Evolutionary conservation across 208 protist species (phyloP).

Genomic region (Crithidia fasciculata): DNA sequence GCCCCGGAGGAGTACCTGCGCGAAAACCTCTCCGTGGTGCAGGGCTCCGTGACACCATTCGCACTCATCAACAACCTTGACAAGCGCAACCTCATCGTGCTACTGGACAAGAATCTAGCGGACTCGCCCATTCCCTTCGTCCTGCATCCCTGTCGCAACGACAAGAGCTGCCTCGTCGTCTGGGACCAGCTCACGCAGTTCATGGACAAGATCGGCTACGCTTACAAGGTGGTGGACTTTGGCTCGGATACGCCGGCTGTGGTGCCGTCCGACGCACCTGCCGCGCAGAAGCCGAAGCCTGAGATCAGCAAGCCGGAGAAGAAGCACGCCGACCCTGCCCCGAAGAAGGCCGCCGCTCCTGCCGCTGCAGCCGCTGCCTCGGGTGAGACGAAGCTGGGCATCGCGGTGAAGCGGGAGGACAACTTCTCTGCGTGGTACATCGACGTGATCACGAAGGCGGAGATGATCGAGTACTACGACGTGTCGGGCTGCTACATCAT

Average conservation of each 20-base stretch:
- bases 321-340: constrained; percentile 23
- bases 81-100: constrained; percentile 68
- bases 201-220: constrained; percentile 67
- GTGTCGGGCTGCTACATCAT: constrained; percentile 99
- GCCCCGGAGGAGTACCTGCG: constrained; percentile 69
- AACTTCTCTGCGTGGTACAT: constrained; percentile 98
- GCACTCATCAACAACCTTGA: constrained; percentile 81
- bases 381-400: constrained; percentile 88
- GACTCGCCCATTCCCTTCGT: constrained; percentile 51
- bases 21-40: constrained; percentile 77
- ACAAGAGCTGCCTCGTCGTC: constrained; percentile 73
- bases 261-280: background rate
- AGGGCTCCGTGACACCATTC: constrained; percentile 84
- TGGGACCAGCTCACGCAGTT: constrained; percentile 65
- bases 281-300: background rate
- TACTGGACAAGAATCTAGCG: constrained; percentile 73
- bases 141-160: constrained; percentile 85
- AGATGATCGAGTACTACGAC: constrained; percentile 99
- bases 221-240: constrained; percentile 78
- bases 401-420: constrained; percentile 86
- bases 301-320: background rate
- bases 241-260: background rate
- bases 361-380: constrained; percentile 2
- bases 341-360: constrained; percentile 33
- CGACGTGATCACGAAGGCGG: constrained; percentile 96